Evolutionary conservation across 1,284 basidiomycete species (phyloP).

Genomic region (Sparassis latifolia): DNA sequence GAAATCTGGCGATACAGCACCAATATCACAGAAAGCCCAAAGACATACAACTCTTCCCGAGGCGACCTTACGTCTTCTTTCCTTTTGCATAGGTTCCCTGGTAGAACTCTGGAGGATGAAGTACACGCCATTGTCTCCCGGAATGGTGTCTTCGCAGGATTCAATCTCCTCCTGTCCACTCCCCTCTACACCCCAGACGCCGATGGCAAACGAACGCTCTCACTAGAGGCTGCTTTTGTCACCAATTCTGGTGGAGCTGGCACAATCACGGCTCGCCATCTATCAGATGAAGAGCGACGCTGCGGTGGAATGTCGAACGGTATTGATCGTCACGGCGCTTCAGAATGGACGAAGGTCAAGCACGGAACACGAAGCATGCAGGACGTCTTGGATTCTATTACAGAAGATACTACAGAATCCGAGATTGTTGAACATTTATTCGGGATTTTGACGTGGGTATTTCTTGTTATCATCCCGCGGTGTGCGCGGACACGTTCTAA

Average conservation of each 20-base stretch:
- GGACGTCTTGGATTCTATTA: conserved; percentile 30
- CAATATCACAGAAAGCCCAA: conserved; percentile 66
- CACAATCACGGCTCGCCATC: conserved; percentile 42
- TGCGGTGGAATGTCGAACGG: conserved; percentile 68
- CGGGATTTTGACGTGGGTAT: conserved; percentile 56
- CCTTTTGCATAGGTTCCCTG: conserved; percentile 44
- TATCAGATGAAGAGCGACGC: conserved; percentile 40
- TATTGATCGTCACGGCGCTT: conserved; percentile 49
- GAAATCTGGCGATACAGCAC: conserved; percentile 40
- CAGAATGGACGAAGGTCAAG: conserved; percentile 66
- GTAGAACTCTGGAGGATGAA: conserved; percentile 37
- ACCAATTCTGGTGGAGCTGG: conserved; percentile 69
- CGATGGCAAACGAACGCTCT: conserved; percentile 24
- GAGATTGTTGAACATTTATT: conserved; percentile 54
- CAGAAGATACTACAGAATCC: conserved; percentile 36
- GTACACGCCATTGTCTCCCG: conserved; percentile 36
- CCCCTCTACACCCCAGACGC: conserved; percentile 8
- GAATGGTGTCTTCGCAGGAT: conserved; percentile 60
- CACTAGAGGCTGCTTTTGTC: conserved; percentile 46
- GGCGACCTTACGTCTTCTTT: conserved; percentile 63
- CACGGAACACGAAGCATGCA: conserved; percentile 47
- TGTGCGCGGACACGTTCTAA: conserved; percentile 3
- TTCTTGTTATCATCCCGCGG: conserved; percentile 5
- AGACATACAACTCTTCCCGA: conserved; percentile 48
- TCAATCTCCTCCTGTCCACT: conserved; percentile 63